Base-by-base conservation (phyloP, 2,329 filamentous ascomycete species). In the Calcarisporium arbuscula region DNA sequence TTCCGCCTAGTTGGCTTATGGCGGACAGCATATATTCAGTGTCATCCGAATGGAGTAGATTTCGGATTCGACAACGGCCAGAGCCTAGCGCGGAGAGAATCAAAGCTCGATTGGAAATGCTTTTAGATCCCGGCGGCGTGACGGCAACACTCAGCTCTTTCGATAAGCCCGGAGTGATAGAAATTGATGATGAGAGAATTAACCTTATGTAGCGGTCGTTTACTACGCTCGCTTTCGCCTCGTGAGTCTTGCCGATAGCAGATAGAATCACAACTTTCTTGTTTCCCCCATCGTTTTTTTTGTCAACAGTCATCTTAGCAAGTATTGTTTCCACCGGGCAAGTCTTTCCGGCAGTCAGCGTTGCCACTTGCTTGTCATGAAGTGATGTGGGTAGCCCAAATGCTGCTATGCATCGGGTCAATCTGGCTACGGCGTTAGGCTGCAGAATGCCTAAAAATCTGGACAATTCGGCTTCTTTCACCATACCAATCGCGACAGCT, bases 1-100 rank as follows among this genome's bases (percentile, higher is more conserved):
- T 90, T 19, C 89, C 92, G 20, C 85, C 81, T 17, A 98, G 74
- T 50, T 82, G 80, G 18, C 77, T 74, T 38, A 98, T 80, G n/a
- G 92, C 90, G 38, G 87, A 87, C 28, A 98, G 69, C 92, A 98
- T 98, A 60, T 86, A 92, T 57, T 96, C 87, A 0, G 89, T 95
- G 54, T 98, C 92, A 50, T 96, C 92, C 0, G 92, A 96, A 61
- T 95, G 90, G 9, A 98, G 73, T 20, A 98, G 68, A 50, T 98
- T 96, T 59, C 78, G 89, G 57, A 98, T 84, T 25, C 84, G 82
- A 54, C 89, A 95, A 18, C 81, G 79, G 14, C 92, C 92, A 36
- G 77, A 76, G 21, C 89, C 88, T 20, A 98, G 78, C 10, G 92
- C 92, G 28, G 92, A 92, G 33, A 98, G 72, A n/a, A 98, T 78